Evolutionary conservation across 2,329 filamentous ascomycete species (phyloP), one percentile per base, ranked within the genome.

Genomic region (Xylaria sp.): DNA sequence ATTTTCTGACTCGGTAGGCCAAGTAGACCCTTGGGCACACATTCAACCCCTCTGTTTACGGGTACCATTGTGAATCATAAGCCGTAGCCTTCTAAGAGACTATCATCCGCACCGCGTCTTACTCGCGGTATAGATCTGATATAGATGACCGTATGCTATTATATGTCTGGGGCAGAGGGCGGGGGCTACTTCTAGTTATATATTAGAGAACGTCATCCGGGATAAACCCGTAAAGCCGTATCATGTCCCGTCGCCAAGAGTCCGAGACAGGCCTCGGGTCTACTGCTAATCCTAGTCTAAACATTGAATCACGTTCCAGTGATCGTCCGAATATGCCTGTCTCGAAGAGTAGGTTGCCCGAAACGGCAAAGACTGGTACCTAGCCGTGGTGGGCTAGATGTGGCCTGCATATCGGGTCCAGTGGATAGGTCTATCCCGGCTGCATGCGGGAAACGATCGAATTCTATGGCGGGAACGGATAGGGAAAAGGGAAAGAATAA

Each of bases 291-390:
- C 66, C 68, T 69, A 69, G 72, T 74, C 69, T 70, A 65, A 75
- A 76, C 75, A 74, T 75, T 72, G 61, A 74, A 70, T 71, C 71
- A 71, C 74, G 75, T 75, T 76, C 77, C 77, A 76, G 77, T 78
- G 77, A 79, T 78, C 75, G 72, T 70, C 69, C 64, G 59, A 74
- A 70, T 70, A 77, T 78, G 75, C 74, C 71, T 73, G 75, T 76
- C 70, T 71, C 72, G 66, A 72, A 69, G 59, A 64, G 65, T 62
- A 73, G 74, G 73, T 75, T 71, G 70, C 72, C 76, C 72, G 69
- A 75, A 70, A 65, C 25, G 69, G 71, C 55, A 66, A 70, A 65
- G 70, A 64, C 70, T 71, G 73, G 75, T 73, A 73, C 71, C 72
- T 75, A 77, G 71, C 76, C 76, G 75, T 76, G 72, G 72, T 73